These are phyloP conservation scores for Kluyveromyces marxianus DNA, from an alignment of 1,139 yeast genomes.

Conservation along the genomic window DNA sequence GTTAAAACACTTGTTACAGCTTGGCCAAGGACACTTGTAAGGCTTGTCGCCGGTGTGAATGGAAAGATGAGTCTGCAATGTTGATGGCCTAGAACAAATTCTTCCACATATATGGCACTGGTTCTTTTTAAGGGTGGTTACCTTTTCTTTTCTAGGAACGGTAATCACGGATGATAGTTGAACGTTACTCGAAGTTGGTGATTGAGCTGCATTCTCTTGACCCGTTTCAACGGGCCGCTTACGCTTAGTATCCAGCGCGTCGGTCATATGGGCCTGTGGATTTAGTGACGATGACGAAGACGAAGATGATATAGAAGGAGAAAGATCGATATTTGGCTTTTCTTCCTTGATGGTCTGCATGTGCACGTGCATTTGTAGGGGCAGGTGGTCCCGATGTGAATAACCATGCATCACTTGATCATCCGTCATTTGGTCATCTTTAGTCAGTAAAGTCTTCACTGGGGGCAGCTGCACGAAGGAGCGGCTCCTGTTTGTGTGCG, in stretches of 20 bases:
- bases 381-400: too few species aligned
- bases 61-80: slow-evolving; percentile 5
- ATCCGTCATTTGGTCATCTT: background rate
- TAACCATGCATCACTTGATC: too few species aligned
- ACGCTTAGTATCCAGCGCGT: too few species aligned
- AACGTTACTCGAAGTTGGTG: too few species aligned
- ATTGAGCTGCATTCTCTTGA: too few species aligned
- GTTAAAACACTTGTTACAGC: slow-evolving; percentile 6
- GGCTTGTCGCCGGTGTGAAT: slow-evolving; percentile 8
- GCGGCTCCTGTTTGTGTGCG: background rate
- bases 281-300: too few species aligned
- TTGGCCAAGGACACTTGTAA: slow-evolving; percentile 4
- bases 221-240: too few species aligned
- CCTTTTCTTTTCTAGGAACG: background rate
- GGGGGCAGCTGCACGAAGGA: background rate
- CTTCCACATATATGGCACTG: slow-evolving; percentile 11
- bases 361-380: too few species aligned
- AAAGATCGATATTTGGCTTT: too few species aligned
- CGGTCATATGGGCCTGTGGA: too few species aligned
- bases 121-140: slow-evolving; percentile 8
- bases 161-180: background rate
- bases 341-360: too few species aligned
- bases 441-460: background rate
- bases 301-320: too few species aligned
- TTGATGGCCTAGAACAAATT: slow-evolving; percentile 6